Evolutionary conservation across 352 stramenopile genomes (phyloP), one percentile per base, ranked within the genome.

Genomic region (Phytopythium litorale): DNA sequence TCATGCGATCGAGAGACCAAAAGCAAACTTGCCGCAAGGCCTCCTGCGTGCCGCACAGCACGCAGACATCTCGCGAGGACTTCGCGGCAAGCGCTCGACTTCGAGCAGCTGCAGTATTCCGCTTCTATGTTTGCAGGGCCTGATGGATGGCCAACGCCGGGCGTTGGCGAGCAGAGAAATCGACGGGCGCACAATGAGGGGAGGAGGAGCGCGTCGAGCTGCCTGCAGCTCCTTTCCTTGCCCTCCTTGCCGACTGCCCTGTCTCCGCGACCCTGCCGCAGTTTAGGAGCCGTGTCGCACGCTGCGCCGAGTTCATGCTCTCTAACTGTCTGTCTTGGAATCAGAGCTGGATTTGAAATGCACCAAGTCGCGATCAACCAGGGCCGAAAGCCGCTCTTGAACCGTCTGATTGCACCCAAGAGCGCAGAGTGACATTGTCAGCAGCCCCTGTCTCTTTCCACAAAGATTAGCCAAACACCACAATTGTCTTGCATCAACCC

Each of bases 361-460:
- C 2, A 48, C 25, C 25, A 28, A 28, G 25, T 3, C 25, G 3
- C 1, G 25, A 28, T 28, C 25, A 28, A 28, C 25, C 25, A 28
- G 25, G 6, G 3, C 3, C 16, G 6, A 45, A n/a, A 7, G n/a
- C 2, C 6, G 43, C 43, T 50, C n/a, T 50, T 28, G 8, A 21
- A 25, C 42, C 42, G 19, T 5, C 15, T 25, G 4, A 8, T 16
- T 0, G 7, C 40, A 49, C 15, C 7, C 16, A 50, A 30, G 35
- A 35, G 21, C 37, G 13, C 7, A 18, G 40, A 25, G 23, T 5
- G 32, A 8, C n/a, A n/a, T 28, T 28, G 25, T 3, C 25, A 28
- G 13, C 18, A 46, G 54, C 23, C 54, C 54, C 25, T 60, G 55
- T 60, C 55, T 60, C 55, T 51, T 51, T 32, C 42, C 3, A 28